phyloP scores from a whole-genome alignment of 495 filamentous ascomycete genomes.

The Monascus purpureus region DNA sequence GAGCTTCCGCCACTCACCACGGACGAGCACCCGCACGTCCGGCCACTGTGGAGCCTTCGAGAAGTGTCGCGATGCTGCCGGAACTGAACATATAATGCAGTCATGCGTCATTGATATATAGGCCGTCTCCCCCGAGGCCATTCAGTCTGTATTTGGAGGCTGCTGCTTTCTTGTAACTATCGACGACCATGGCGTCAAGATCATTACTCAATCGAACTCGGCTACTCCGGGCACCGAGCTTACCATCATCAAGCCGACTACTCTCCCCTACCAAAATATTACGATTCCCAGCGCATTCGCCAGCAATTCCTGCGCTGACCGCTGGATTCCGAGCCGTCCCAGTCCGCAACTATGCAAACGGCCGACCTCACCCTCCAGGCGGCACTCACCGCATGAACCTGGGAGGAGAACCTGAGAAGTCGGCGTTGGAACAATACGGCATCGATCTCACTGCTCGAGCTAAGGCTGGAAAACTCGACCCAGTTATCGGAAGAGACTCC shows the following conservation, averaged over 20 bases:
- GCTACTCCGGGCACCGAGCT: conserved; percentile 14
- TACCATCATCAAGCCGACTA: conserved; percentile 9
- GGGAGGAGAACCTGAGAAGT: conserved; percentile 62
- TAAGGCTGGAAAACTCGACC: conserved; percentile 81
- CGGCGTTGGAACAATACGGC: conserved; percentile 80
- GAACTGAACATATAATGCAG: no score
- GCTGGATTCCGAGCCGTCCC: conserved; percentile 6
- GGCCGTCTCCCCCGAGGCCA: no score
- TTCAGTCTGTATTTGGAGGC: no score
- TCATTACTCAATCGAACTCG: conserved; percentile 19
- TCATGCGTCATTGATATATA: no score
- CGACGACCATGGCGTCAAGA: conserved; percentile 25
- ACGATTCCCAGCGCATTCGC: conserved; percentile 9
- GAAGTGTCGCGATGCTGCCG: conserved; percentile 23
- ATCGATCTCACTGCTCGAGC: conserved; percentile 80
- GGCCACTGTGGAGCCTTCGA: conserved; percentile 34
- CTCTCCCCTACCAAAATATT: conserved; percentile 11
- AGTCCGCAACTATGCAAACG: conserved; percentile 54
- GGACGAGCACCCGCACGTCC: not conserved
- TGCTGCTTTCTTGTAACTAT: no score
- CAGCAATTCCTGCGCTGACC: conserved; percentile 5
- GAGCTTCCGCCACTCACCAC: conserved; percentile 21
- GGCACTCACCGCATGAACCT: conserved; percentile 89
- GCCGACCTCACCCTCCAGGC: conserved; percentile 72
- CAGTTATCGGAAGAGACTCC: conserved; percentile 81